A percentile compares a stretch with the other conserved stretches of the same genome.
Evolutionary conservation across 108 stramenopile species (phyloP).

Genomic region (Discostella pseudostelligera): DNA sequence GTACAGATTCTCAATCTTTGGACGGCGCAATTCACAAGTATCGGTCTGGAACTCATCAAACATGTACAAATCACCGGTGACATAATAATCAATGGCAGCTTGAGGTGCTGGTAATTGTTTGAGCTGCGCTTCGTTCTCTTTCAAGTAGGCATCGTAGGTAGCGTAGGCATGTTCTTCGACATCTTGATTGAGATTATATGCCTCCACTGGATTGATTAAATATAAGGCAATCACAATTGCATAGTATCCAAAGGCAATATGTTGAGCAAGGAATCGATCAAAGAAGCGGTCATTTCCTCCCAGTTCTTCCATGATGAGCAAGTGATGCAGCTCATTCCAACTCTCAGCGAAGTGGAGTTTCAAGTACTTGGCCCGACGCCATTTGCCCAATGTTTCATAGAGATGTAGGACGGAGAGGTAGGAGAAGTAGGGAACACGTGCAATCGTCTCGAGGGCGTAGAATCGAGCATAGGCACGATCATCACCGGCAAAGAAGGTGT

Average conservation of each 20-base stretch:
- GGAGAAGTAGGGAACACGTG: constrained; percentile 94
- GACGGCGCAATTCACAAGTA: constrained; percentile 52
- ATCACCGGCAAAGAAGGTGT: constrained; percentile 47
- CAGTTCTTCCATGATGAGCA: constrained; percentile 94
- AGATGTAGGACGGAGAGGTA: constrained; percentile 88
- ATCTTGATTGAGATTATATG: constrained; percentile 80
- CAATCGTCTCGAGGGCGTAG: constrained; percentile 92
- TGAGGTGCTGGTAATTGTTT: constrained; percentile 62
- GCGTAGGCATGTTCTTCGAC: constrained; percentile 87
- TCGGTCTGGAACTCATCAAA: constrained; percentile 85
- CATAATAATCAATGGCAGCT: constrained; percentile 75
- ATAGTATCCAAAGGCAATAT: constrained; percentile 92
- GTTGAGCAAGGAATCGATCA: constrained; percentile 88
- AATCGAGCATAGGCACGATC: constrained; percentile 80
- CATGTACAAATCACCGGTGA: constrained; percentile 73
- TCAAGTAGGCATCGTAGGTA: constrained; percentile 79
- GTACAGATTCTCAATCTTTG: constrained; percentile 69
- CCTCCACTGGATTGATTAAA: constrained; percentile 61
- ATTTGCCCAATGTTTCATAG: constrained; percentile 87
- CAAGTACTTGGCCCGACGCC: constrained; percentile 65
- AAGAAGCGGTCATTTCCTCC: constrained; percentile 75
- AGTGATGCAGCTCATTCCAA: constrained; percentile 95
- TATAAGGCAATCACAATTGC: constrained; percentile 73
- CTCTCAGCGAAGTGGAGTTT: constrained; percentile 87
- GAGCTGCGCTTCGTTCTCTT: constrained; percentile 55